Evolutionary conservation across 2,329 filamentous ascomycete genomes (phyloP), one percentile per base, ranked within the genome.

Genomic region (Cytospora piceae): DNA sequence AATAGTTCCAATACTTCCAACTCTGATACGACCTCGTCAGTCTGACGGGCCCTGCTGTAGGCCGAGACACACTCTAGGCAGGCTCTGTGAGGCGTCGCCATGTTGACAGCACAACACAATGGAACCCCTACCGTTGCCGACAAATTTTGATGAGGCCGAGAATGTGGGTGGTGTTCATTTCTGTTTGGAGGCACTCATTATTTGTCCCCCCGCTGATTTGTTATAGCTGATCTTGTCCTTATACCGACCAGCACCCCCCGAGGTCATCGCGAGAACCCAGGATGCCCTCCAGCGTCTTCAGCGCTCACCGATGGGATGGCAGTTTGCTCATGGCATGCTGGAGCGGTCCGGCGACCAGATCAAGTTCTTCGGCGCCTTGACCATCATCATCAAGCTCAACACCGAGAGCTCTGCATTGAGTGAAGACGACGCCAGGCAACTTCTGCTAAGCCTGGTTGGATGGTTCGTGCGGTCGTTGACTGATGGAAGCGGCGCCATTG

Each of bases 301-400:
- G 74, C 87, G 87, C 70, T 91, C 92, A 2, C 82, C 89, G 2
- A 84, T 92, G 72, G 94, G 93, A 63, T 99, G 95, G 95, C 84
- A 90, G 64, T 83, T 97, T 55, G 93, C 93, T 24, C 89, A 94
- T 73, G 86, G 87, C 60, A 82, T 98, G 17, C 81, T 97, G 14
- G 81, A 81, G 59, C 87, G 87, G 67, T 80, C 85, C 27, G 88
- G 92, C 70, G 85, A 90, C 67, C 90, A 94, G 72, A 87, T 95
- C 70, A 90, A 91, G 69, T 98, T 98, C 78, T 97, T 96, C 74
- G 95, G 93, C 17, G 94, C 94, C 34, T 83, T 97, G 66, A 98
- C 94, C 0, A 90, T 97, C 70, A 96, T 93, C 59, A 88, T 98
- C 72, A 99, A 98, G 79, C 86, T 98, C 66, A 97, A 98, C 75